Conservation (phyloP, 192 early-diverging fungal genomes). For the Oehlia diaphana region DNA sequence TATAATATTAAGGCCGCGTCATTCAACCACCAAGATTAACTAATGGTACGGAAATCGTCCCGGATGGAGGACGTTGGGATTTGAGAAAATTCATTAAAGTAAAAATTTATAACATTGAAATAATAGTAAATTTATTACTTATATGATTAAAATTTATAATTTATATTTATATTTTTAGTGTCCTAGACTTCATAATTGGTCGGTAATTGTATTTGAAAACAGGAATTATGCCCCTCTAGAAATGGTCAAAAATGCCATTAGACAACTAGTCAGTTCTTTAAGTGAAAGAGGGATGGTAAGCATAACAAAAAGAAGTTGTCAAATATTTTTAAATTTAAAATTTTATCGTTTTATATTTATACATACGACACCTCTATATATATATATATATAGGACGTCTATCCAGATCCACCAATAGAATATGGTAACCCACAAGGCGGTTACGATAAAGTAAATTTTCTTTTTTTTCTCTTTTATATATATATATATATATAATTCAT, state of each 20-base stretch:
- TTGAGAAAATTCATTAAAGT: slow-evolving; percentile 73
- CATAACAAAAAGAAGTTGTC: background rate
- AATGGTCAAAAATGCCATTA: slow-evolving; percentile 70
- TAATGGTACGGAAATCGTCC: slow-evolving; percentile 41
- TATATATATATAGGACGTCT: slow-evolving; percentile 35
- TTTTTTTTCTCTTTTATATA: slow-evolving; percentile 24
- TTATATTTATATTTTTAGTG: slow-evolving; percentile 43
- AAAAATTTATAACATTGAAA: background rate
- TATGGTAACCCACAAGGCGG: slow-evolving; percentile 63
- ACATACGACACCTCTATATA: background rate
- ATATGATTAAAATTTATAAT: background rate
- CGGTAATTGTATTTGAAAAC: slow-evolving; percentile 75
- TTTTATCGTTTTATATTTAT: background rate
- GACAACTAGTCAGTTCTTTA: slow-evolving; percentile 69
- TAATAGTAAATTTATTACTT: background rate
- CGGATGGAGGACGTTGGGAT: slow-evolving; percentile 82
- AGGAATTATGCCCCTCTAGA: slow-evolving; percentile 48
- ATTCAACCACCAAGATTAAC: slow-evolving; percentile 69
- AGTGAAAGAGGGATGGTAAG: slow-evolving; percentile 48
- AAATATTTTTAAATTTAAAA: slow-evolving; percentile 36
- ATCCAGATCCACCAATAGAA: slow-evolving; percentile 44
- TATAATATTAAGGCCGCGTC: slow-evolving; percentile 54
- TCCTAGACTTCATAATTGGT: slow-evolving; percentile 67
- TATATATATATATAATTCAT: background rate
- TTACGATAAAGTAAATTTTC: slow-evolving; percentile 62